Evolutionary conservation across 192 early-diverging fungal species (phyloP).

Genomic region (Umbelopsis sp.): DNA sequence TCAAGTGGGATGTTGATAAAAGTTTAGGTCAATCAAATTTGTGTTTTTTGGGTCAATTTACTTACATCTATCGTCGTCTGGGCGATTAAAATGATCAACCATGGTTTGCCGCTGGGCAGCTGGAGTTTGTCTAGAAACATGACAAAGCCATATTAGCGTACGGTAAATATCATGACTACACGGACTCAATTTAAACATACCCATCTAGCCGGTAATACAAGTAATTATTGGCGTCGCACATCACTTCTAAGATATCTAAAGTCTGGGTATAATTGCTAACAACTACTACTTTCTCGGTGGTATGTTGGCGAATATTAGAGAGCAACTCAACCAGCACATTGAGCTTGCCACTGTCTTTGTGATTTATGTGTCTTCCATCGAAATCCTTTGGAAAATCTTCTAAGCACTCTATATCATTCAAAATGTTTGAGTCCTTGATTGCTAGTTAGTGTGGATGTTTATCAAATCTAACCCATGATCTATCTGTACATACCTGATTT

Average conservation of each 20-base stretch:
- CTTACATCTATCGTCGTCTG: slow-evolving; percentile 40
- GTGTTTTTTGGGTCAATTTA: no score
- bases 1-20: slow-evolving; percentile 6
- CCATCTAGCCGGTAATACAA: slow-evolving; percentile 61
- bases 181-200: slow-evolving; percentile 28
- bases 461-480: background rate
- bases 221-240: slow-evolving; percentile 40
- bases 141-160: background rate
- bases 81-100: slow-evolving; percentile 52
- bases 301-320: slow-evolving; percentile 20
- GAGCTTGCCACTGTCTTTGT: slow-evolving; percentile 30
- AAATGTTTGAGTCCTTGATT: background rate
- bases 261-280: slow-evolving; percentile 71
- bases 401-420: background rate
- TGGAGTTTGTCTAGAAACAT: slow-evolving; percentile 30
- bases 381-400: slow-evolving; percentile 19
- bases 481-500: slow-evolving; percentile 34
- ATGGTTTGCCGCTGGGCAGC: slow-evolving; percentile 44
- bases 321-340: slow-evolving; percentile 12
- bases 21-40: no score
- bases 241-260: slow-evolving; percentile 58
- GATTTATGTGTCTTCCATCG: slow-evolving; percentile 26
- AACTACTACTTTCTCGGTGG: slow-evolving; percentile 61
- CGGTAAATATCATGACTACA: background rate
- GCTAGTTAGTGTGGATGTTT: background rate